These are phyloP conservation scores for Penicillium mononematosum DNA, from an alignment of 495 filamentous ascomycete species.

Conservation along the genomic window DNA sequence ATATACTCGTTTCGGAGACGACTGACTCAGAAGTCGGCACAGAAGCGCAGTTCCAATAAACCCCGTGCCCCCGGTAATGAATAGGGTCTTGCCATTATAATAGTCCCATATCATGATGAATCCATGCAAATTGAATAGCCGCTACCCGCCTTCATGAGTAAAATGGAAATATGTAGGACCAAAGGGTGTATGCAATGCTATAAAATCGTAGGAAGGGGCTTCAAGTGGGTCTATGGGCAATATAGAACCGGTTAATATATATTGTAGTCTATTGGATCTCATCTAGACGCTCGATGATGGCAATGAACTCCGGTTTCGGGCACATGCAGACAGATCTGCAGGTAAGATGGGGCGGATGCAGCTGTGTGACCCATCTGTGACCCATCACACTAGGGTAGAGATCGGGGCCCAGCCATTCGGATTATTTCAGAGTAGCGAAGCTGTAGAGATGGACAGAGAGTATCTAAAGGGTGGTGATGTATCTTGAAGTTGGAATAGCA, in stretches of 20 bases:
- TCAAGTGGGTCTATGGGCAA: slow-evolving; percentile 10
- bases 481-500: not conserved
- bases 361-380: slow-evolving; percentile 24
- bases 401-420: slow-evolving; percentile 16
- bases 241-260: slow-evolving; percentile 2
- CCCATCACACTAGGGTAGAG: not conserved
- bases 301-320: slow-evolving; percentile 3
- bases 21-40: slow-evolving; percentile 24
- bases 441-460: not conserved
- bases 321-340: slow-evolving; percentile 18
- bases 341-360: slow-evolving; percentile 21
- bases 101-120: slow-evolving; percentile 31
- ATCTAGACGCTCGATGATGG: not conserved
- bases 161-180: slow-evolving; percentile 6
- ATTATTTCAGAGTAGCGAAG: not conserved
- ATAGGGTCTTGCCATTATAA: slow-evolving; percentile 27
- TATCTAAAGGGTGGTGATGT: not conserved
- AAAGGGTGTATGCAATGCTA: not conserved
- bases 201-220: not conserved
- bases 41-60: slow-evolving; percentile 27
- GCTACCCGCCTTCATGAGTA: not conserved
- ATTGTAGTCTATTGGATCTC: not conserved
- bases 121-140: not conserved
- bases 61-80: slow-evolving; percentile 27
- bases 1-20: slow-evolving; percentile 24